phyloP scores from a whole-genome alignment of 169 alveolate genomes.

The Miamiensis avidus region DNA sequence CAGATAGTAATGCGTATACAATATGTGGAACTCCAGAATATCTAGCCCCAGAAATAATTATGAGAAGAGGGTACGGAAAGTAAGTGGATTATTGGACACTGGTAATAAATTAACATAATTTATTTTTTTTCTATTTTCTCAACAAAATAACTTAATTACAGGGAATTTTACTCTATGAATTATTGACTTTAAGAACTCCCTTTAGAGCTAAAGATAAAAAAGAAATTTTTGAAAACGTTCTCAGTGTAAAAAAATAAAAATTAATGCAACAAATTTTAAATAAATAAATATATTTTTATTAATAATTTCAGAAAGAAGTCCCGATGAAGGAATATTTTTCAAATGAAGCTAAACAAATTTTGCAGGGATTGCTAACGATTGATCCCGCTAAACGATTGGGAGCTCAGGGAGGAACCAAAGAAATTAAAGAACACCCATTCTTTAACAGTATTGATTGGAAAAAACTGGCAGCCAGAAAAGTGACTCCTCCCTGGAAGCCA shows the following conservation, averaged over 20 bases:
- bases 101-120: not conserved
- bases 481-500: slow-evolving; percentile 77
- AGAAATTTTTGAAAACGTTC: slow-evolving; percentile 18
- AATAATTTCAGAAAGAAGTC: slow-evolving; percentile 2
- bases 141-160: too few relatives aligned
- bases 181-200: slow-evolving; percentile 32
- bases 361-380: slow-evolving; percentile 15
- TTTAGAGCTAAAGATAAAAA: slow-evolving; percentile 30
- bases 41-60: slow-evolving; percentile 37
- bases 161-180: slow-evolving; percentile 32
- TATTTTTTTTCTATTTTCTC: too few relatives aligned
- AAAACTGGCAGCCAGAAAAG: slow-evolving; percentile 46
- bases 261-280: too few relatives aligned
- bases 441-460: slow-evolving; percentile 31
- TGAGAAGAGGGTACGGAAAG: slow-evolving; percentile 33
- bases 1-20: slow-evolving; percentile 10
- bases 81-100: slow-evolving; percentile 57
- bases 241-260: not conserved
- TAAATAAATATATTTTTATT: too few relatives aligned
- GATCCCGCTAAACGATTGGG: slow-evolving; percentile 24
- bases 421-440: slow-evolving; percentile 38
- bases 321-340: slow-evolving; percentile 27
- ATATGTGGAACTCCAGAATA: slow-evolving; percentile 43
- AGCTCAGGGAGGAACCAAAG: slow-evolving; percentile 22
- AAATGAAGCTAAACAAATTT: slow-evolving; percentile 1